Evolutionary conservation across 2,329 filamentous ascomycete species (phyloP).

Genomic region (Xylariomycetidae sp.): DNA sequence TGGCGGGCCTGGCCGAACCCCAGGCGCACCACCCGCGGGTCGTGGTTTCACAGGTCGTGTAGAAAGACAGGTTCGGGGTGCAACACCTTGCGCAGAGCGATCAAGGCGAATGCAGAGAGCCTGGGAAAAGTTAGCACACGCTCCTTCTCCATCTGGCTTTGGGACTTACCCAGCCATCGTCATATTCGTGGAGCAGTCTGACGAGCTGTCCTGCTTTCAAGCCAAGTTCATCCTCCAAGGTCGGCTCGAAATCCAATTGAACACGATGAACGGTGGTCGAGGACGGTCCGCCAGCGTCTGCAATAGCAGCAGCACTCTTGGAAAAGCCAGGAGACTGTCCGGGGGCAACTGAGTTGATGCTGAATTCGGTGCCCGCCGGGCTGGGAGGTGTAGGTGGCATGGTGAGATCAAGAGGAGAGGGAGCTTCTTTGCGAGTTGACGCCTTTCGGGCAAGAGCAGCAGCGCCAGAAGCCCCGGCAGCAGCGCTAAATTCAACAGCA

Average conservation of each 20-base stretch:
- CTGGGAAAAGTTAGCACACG: slow-evolving; percentile 39
- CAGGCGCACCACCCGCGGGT: slow-evolving; percentile 42
- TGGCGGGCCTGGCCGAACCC: slow-evolving; percentile 45
- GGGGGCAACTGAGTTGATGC: slow-evolving; percentile 48
- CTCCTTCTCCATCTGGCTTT: neutral
- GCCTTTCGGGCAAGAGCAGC: slow-evolving; percentile 45
- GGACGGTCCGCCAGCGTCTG: slow-evolving; percentile 55
- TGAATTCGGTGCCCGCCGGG: slow-evolving; percentile 61
- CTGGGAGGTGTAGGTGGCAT: slow-evolving; percentile 46
- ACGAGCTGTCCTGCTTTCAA: slow-evolving; percentile 79
- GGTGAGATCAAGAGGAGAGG: slow-evolving; percentile 51
- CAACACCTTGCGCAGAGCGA: slow-evolving; percentile 86
- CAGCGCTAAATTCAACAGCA: slow-evolving; percentile 34
- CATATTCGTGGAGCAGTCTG: slow-evolving; percentile 88
- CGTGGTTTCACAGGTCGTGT: slow-evolving; percentile 87
- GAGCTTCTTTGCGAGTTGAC: slow-evolving; percentile 51
- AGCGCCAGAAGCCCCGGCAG: slow-evolving; percentile 33
- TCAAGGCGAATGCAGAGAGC: slow-evolving; percentile 89
- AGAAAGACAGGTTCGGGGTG: slow-evolving; percentile 88
- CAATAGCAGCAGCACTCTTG: slow-evolving; percentile 54
- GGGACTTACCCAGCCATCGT: slow-evolving; percentile 88
- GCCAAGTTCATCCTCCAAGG: slow-evolving; percentile 86
- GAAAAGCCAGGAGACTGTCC: slow-evolving; percentile 42
- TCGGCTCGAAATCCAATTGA: slow-evolving; percentile 89
- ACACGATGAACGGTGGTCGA: slow-evolving; percentile 77